These are phyloP conservation scores for Tetrahymena thermophila DNA, from an alignment of 73 alveolate genomes.

Conservation along the genomic window DNA sequence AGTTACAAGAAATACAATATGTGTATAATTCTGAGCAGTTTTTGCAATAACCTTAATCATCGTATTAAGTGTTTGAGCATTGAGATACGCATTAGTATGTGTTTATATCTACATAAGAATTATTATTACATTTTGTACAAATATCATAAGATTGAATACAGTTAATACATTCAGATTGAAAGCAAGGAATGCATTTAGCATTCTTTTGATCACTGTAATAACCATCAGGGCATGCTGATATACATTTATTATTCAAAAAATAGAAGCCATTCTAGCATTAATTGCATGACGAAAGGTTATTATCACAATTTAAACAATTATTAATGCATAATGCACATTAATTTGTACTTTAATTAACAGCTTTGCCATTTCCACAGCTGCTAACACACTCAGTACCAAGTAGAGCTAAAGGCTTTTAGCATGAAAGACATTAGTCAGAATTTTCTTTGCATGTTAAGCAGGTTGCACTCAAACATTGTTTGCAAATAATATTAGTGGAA, in stretches of 20 bases:
- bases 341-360: not conserved
- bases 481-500: not conserved
- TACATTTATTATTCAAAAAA: not conserved
- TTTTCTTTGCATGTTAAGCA: not conserved
- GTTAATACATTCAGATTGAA: not conserved
- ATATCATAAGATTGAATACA: not conserved
- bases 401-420: not conserved
- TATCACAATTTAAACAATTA: not conserved
- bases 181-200: not conserved
- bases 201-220: not conserved
- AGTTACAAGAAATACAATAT: not conserved
- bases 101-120: not conserved
- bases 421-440: not conserved
- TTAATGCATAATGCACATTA: not conserved
- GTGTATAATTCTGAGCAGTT: not conserved
- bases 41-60: not conserved
- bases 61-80: not conserved
- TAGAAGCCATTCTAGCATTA: not conserved
- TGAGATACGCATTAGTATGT: not conserved
- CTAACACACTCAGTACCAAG: not conserved
- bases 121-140: not conserved
- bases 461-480: not conserved
- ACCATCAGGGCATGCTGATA: not conserved
- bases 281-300: not conserved
- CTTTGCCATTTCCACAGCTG: not conserved